Evolutionary conservation across 2,329 filamentous ascomycete species (phyloP), one percentile per base, ranked within the genome.

Genomic region (Arthrobotrys pseudoclavata): DNA sequence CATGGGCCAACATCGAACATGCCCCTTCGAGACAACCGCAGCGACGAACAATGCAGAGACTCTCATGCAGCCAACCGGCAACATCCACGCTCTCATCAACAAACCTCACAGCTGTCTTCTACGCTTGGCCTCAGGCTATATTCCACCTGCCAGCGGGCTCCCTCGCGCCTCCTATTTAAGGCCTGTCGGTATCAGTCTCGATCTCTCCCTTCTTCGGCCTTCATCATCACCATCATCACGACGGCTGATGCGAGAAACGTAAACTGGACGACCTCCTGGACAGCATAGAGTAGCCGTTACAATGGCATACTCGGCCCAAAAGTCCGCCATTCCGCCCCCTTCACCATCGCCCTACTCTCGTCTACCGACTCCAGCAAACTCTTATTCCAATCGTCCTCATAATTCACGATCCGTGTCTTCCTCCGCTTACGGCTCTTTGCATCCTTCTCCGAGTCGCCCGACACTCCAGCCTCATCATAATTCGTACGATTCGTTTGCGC

Each of bases 261-360:
- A 13, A 34, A 42, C 55, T 20, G 20, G 34, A 42, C 53, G 15
- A 68, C 45, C 63, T 47, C 61, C 47, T 75, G 57, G 67, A 70
- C 15, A 48, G 12, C 66, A 13, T 53, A 34, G 57, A 50, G 60
- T 53, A 52, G 64, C 45, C 26, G 22, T 60, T 57, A 26, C 67
- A 45, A 76, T 76, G 72, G 72, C 72, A 22, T 76, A 76, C 66
- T 70, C 72, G 67, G 64, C 66, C 60, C 72, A 70, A 15, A 76
- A 76, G 22, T 70, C 72, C n/a, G 72, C 72, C n/a, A 66, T 76
- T 53, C 72, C 60, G 42, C 72, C 72, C 42, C 72, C 67, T 42
- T 76, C 72, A 15, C 72, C 72, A 15, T 76, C 72, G 31, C 72
- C 72, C n/a, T 76, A 66, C 24, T 76, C 72, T 13, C 72, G 72